These are phyloP conservation scores for Leccinum boreale DNA, from an alignment of 768 basidiomycete genomes.

Conservation along the genomic window DNA sequence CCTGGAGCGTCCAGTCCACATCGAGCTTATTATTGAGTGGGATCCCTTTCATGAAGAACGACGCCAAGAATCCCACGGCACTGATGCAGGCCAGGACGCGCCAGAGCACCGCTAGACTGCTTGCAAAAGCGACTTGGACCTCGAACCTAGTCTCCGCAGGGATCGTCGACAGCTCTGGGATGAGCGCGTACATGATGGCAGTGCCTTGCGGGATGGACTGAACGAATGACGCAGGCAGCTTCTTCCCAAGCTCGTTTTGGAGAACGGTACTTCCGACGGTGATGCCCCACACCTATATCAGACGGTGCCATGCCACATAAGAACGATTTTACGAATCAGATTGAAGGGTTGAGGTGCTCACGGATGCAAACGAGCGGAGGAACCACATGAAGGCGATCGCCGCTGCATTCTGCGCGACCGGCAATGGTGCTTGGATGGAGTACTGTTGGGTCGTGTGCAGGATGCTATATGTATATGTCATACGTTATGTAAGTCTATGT, in stretches of 20 bases:
- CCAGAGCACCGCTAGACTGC: conserved; percentile 41
- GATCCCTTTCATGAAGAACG: conserved; percentile 7
- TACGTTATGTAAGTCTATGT: not conserved
- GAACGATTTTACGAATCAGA: not conserved
- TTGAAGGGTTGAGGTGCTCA: conserved; percentile 7
- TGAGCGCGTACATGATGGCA: conserved; percentile 43
- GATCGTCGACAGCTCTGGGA: conserved; percentile 40
- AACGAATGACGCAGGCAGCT: conserved; percentile 39
- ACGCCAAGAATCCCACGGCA: not conserved
- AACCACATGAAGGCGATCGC: conserved; percentile 46
- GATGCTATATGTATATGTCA: not conserved
- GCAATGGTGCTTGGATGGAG: conserved; percentile 46
- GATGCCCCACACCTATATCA: conserved; percentile 45
- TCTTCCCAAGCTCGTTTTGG: conserved; percentile 43
- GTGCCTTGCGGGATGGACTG: conserved; percentile 34
- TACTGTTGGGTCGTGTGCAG: conserved; percentile 33
- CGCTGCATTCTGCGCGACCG: conserved; percentile 37
- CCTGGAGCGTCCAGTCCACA: conserved; percentile 1
- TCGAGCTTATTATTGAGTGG: conserved; percentile 4
- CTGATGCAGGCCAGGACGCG: conserved; percentile 37
- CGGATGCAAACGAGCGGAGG: conserved; percentile 35
- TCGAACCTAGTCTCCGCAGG: conserved; percentile 30
- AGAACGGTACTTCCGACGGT: conserved; percentile 46
- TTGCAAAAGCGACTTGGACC: conserved; percentile 42
- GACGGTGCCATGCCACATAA: too few species aligned